phyloP scores from a whole-genome alignment of 164 flowering plant genomes.

The Macadamia tetraphylla region DNA sequence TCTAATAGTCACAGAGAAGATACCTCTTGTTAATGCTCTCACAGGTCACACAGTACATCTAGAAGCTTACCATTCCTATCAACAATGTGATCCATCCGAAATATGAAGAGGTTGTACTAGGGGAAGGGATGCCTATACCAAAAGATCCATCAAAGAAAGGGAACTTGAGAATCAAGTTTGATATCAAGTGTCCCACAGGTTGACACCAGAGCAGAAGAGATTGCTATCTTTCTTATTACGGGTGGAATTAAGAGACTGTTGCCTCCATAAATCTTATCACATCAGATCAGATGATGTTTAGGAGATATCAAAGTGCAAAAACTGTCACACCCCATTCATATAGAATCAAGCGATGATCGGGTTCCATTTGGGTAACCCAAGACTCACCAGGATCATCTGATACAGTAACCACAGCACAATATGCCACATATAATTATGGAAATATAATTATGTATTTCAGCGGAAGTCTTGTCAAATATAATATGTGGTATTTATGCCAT shows the following conservation, averaged over 20 bases:
- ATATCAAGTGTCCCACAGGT: conserved; percentile 59
- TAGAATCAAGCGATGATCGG: too few relatives aligned
- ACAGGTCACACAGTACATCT: conserved; percentile 56
- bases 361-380: too few relatives aligned
- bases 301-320: too few relatives aligned
- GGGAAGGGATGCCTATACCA: conserved; percentile 79
- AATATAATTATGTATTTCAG: too few relatives aligned
- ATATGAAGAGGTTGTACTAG: conserved; percentile 64
- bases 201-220: conserved; percentile 50
- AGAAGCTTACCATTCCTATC: conserved; percentile 55
- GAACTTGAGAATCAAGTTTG: conserved; percentile 66
- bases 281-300: too few relatives aligned
- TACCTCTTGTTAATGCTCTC: conserved; percentile 60
- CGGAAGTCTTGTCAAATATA: too few relatives aligned
- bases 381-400: too few relatives aligned
- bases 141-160: conserved; percentile 70
- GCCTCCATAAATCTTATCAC: conserved; percentile 11
- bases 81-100: conserved; percentile 50
- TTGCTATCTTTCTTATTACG: not conserved
- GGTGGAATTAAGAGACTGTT: conserved; percentile 51
- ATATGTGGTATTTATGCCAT: too few relatives aligned
- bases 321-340: too few relatives aligned
- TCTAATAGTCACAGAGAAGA: conserved; percentile 43
- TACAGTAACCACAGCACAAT: too few relatives aligned
- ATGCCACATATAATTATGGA: too few relatives aligned